Percentiles rank a stretch among this genome's conserved stretches.
Conservation (phyloP, 225 moss, liverwort and hornwort species). For the Neckera pumila region DNA sequence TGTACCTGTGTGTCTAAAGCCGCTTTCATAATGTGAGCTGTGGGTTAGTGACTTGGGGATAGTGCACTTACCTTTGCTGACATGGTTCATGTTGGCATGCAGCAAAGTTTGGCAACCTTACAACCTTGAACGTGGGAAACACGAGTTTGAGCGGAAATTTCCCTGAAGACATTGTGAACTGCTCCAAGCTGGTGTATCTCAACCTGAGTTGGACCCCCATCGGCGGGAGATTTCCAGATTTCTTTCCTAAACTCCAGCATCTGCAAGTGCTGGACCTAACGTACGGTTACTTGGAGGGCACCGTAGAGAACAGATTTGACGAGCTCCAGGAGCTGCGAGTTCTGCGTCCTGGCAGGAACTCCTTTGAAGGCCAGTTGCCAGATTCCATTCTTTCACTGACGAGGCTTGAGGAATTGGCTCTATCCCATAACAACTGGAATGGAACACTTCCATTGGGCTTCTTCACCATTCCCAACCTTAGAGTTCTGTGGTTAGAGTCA, state of each 20-base stretch:
- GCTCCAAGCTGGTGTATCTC: neutral
- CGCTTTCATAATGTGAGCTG: neutral
- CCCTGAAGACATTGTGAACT: neutral
- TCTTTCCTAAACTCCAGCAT: neutral
- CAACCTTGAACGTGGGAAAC: neutral
- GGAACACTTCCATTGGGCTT: neutral
- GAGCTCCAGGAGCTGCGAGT: neutral
- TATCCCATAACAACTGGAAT: neutral
- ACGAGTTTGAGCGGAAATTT: neutral
- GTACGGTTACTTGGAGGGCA: fast-evolving
- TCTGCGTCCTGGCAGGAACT: neutral
- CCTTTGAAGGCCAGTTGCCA: neutral
- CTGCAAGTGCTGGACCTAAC: neutral
- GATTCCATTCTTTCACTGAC: neutral
- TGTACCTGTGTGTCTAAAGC: neutral
- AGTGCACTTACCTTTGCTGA: neutral
- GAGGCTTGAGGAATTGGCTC: neutral
- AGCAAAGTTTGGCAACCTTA: neutral
- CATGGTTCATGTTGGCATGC: neutral
- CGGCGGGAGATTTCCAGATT: neutral
- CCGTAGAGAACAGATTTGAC: neutral
- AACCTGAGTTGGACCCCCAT: neutral
- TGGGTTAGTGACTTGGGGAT: neutral
- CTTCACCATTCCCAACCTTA: neutral
- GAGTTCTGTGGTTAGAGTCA: neutral